Evolutionary conservation across 2,329 filamentous ascomycete species (phyloP), one percentile per base, ranked within the genome.

Genomic region (Escovopsis sp.): DNA sequence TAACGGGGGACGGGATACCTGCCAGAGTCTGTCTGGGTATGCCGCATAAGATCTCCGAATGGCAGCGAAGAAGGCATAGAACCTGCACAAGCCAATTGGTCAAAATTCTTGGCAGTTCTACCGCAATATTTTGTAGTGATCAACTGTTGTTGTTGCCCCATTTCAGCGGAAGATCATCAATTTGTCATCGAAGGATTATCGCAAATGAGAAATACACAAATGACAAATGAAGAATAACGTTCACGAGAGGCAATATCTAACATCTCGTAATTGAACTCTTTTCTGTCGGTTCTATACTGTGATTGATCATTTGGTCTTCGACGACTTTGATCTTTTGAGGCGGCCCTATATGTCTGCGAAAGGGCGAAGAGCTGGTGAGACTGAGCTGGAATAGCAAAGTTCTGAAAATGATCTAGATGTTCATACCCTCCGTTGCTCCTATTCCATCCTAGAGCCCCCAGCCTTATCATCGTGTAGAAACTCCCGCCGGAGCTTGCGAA

Each of bases 401-500:
- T 36, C 7, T n/a, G 34, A n/a, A 36, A 15, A n/a, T 36, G 23
- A 23, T 23, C 23, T 23, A 23, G 23, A 23, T 23, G 23, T 23
- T 6, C 23, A 26, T 38, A 11, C 37, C 23, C 11, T 38, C 26
- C 37, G 4, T 32, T 5, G 3, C 4, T 9, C 28, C 8, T 11
- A 32, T 1, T 32, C 28, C 28, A 2, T 9, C 8, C 28, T 7
- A 11, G 28, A 32, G 28, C 28, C 8, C 11, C 28, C 28, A 32
- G 11, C 28, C 8, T 32, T 11, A 7, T 32, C 4, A 11, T 32
- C 8, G 8, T 32, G 28, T 11, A 32, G 8, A 15, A 94, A 94
- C 46, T 88, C 83, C 56, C 72, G 78, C 56, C 83, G 74, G 64
- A 87, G 72, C 59, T 78, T 82, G 60, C 86, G 79, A 48, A 96